phyloP scores from a whole-genome alignment of 441 rosid genomes.

The Gossypium gossypioides region DNA sequence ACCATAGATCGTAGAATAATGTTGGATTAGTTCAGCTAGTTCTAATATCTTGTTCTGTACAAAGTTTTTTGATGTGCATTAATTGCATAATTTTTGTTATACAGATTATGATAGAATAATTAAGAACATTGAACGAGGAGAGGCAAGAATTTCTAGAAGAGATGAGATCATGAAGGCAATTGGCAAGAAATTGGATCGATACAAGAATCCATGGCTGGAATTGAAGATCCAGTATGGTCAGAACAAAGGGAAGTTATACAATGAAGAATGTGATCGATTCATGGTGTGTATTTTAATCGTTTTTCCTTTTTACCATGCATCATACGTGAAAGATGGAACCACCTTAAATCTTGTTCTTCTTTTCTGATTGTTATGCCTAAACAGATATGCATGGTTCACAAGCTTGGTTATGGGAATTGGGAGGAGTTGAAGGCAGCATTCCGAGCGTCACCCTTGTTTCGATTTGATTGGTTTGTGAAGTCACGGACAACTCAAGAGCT shows the following conservation, averaged over 20 bases:
- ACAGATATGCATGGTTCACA: conserved; percentile 97
- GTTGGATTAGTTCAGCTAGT: neutral
- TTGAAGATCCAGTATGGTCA: conserved; percentile 97
- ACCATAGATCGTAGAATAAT: neutral
- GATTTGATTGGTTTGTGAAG: conserved; percentile 96
- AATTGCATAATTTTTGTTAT: neutral
- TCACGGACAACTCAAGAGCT: conserved; percentile 91
- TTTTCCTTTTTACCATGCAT: neutral
- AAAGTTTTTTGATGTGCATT: neutral
- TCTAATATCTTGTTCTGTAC: neutral
- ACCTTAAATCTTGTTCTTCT: neutral
- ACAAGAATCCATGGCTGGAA: conserved; percentile 97
- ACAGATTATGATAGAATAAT: conserved; percentile 91
- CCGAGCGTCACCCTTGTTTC: conserved; percentile 75
- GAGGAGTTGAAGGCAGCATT: conserved; percentile 91
- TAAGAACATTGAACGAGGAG: conserved; percentile 96
- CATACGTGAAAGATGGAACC: neutral
- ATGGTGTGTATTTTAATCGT: conserved; percentile 42
- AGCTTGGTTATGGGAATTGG: conserved; percentile 98
- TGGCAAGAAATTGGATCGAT: conserved; percentile 93
- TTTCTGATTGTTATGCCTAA: conserved; percentile 7
- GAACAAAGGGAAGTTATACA: conserved; percentile 93
- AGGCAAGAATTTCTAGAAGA: conserved; percentile 85
- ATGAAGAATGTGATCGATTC: conserved; percentile 97
- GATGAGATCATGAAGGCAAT: conserved; percentile 99